Evolutionary conservation across 148 eudicot species (phyloP).

Genomic region (Euryodendron excelsum): DNA sequence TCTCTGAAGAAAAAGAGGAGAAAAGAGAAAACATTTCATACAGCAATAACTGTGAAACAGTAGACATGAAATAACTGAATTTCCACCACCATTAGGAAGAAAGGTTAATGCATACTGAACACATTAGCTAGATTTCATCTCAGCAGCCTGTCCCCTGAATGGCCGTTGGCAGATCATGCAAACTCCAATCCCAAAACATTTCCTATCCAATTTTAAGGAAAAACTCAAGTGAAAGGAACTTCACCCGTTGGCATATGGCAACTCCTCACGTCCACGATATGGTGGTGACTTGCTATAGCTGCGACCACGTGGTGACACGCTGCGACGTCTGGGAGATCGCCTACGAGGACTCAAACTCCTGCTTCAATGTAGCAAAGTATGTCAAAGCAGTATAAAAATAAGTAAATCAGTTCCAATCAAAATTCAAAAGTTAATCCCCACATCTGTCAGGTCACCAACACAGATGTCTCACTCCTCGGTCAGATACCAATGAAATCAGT

Average conservation of each 20-base stretch:
- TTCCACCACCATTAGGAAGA: neutral
- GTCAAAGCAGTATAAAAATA: neutral
- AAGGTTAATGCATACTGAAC: neutral
- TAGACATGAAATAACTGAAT: neutral
- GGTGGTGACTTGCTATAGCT: constrained; percentile 80
- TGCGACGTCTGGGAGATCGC: constrained; percentile 91
- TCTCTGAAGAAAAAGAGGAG: neutral
- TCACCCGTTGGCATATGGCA: constrained; percentile 88
- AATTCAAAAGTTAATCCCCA: neutral
- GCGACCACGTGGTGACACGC: constrained; percentile 85
- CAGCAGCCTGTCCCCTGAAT: neutral
- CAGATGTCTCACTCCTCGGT: neutral
- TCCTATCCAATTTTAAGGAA: neutral
- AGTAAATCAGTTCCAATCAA: neutral
- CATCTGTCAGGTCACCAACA: neutral
- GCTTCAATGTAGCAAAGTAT: constrained; percentile 8
- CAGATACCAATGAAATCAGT: neutral
- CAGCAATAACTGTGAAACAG: neutral
- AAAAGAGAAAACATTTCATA: neutral
- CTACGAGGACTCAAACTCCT: constrained; percentile 98
- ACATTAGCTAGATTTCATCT: neutral
- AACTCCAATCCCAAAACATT: neutral
- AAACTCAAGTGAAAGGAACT: neutral
- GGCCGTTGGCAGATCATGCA: neutral
- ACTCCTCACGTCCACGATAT: constrained; percentile 87